Evolutionary conservation across 1,284 basidiomycete species (phyloP).

Genomic region (Pseudozyma hubeiensis): DNA sequence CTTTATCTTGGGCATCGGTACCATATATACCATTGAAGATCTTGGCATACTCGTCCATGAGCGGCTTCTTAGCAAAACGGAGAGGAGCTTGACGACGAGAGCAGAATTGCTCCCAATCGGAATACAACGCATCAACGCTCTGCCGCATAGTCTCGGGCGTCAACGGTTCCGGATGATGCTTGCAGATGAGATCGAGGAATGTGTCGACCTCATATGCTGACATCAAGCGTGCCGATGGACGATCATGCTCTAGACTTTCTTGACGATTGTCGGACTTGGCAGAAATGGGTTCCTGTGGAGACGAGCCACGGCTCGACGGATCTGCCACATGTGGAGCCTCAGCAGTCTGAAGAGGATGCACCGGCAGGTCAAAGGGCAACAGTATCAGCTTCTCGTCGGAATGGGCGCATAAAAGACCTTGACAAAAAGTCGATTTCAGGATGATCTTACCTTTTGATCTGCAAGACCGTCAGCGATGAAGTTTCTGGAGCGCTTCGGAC

Average conservation of each 20-base stretch:
- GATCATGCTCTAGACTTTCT: not conserved
- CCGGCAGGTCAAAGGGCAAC: too few relatives aligned
- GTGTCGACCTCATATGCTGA: conserved; percentile 36
- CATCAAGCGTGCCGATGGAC: conserved; percentile 12
- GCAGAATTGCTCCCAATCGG: conserved; percentile 38
- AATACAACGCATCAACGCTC: conserved; percentile 45
- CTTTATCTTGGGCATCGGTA: conserved; percentile 26
- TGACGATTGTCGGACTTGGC: not conserved
- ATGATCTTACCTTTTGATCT: too few relatives aligned
- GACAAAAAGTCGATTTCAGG: too few relatives aligned
- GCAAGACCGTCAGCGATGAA: not conserved
- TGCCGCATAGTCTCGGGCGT: conserved; percentile 44
- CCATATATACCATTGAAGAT: conserved; percentile 45
- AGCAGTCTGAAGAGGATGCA: not conserved
- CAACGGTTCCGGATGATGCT: conserved; percentile 45
- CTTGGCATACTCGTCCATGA: conserved; percentile 51
- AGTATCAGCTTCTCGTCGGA: too few relatives aligned
- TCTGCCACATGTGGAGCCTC: not conserved
- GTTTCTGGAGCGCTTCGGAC: conserved; percentile 15
- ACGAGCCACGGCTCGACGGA: conserved; percentile 14
- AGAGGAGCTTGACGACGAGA: conserved; percentile 27
- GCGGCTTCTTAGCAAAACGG: conserved; percentile 35
- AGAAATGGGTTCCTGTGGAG: conserved; percentile 8
- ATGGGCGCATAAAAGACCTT: too few relatives aligned
- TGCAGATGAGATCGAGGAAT: conserved; percentile 43